Evolutionary conservation across 257 asterid species (phyloP), one percentile per base, ranked within the genome.

Genomic region (Penstemon barbatus): DNA sequence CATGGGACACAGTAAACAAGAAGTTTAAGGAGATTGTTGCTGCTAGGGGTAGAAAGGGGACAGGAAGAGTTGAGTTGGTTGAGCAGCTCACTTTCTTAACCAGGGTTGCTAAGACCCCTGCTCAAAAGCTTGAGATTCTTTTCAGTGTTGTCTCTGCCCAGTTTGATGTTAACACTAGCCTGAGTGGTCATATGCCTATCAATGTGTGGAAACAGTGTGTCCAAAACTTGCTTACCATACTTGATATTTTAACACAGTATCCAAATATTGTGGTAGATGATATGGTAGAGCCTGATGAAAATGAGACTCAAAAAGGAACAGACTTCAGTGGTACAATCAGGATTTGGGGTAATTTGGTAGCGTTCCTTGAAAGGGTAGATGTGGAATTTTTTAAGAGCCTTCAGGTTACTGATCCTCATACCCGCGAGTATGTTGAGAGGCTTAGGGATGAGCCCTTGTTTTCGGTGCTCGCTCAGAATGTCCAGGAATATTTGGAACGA

Each of bases 351-450:
- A 93, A 93, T 77, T 77, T 93, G 76, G 97, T 89, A 25, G 96
- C 99, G 8, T 94, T 87, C 74, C 84, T 94, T 9, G 99, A 94
- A 74, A 87, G 85, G 74, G 75, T 94, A 4, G 99, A 94, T 71
- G 80, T 87, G 25, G 99, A 94, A 61, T 94, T 85, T 71, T 94
- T 94, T 66, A 94, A 91, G 84, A 87, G 96, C 72, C 86, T 93
- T 73, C 99, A 93, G 82, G 96, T 91, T 57, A 93, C 89, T 62
- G 99, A 93, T 76, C 99, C 99, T 4, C 97, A 93, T 78, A 90
- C 97, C 8, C 92, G 91, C 60, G 97, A 90, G 71, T 93, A 90
- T 71, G 91, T 90, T 55, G 92, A 87, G 86, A 87, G 99, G 84
- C 96, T 91, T 25, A 85, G 82, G 72, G 97, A 94, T 59, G 99